Base-by-base conservation (phyloP, 805 yeast species). In the Hanseniaspora taiwanica region DNA sequence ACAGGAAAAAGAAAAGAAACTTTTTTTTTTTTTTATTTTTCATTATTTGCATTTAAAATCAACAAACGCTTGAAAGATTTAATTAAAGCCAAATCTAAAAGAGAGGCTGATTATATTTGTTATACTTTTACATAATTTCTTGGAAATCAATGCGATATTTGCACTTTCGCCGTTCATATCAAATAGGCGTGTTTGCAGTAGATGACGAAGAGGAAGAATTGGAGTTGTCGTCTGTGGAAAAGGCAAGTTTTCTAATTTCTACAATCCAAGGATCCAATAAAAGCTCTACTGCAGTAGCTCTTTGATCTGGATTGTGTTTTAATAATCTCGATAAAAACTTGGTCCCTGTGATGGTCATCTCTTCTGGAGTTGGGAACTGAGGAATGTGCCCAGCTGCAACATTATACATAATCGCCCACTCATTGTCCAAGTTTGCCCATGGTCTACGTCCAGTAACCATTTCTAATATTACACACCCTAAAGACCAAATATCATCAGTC, bases 371-470 rank as follows among this genome's bases (percentile, higher is more conserved):
- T 4, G 98, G 98, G 40, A 89, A 65, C 50, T 74, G 85, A 0
- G 98, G 98, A 43, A 75, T 68, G 55, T 84, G 91, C 1, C 96
- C 95, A 2, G 94, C 93, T 0, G 96, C 97, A 53, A 91, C 91
- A 57, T 85, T 96, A 54, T 87, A 91, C 97, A 91, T 89, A 39
- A 91, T 83, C 2, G 97, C 96, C 93, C 93, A 91, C 55, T 89
- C 97, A 54, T 91, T 91, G 53, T 91, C 98, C 45, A 86, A 66
- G 58, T 85, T 82, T 13, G 93, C 81, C 98, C 98, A 91, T 5
- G 98, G 98, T 44, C 95, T 69, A 48, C 86, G 69, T 12, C 98
- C 98, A 0, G 97, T 87, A 2, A 89, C 84, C 97, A 91, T 91
- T 57, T 91, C 97, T 36, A 89, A 59, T 2, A 91, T 81, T 59